Conservation (phyloP, 2,329 filamentous ascomycete genomes). For the Trichoderma cornu-damae region DNA sequence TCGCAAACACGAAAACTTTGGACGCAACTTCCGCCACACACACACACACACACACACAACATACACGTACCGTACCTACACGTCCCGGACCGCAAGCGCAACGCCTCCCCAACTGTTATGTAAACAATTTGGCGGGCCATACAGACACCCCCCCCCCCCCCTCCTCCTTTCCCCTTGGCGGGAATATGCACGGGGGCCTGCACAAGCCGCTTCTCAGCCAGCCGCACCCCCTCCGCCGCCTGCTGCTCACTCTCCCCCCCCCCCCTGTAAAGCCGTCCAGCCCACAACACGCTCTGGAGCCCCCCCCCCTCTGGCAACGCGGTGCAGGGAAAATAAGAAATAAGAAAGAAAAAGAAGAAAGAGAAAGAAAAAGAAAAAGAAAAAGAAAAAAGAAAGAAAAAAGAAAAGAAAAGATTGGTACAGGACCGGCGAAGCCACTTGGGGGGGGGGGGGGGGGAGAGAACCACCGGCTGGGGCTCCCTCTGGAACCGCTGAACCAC, state of each 20-base stretch:
- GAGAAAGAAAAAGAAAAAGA: conserved; percentile 17
- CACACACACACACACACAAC: background rate
- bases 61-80: background rate
- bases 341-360: conserved; percentile 11
- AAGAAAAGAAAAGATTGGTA: too few species aligned
- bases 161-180: background rate
- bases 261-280: conserved; percentile 18
- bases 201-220: background rate
- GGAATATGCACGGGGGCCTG: conserved; percentile 3
- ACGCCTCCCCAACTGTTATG: too few species aligned
- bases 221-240: conserved; percentile 14
- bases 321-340: conserved; percentile 20
- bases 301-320: too few species aligned
- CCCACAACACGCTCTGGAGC: conserved; percentile 15
- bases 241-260: conserved; percentile 3
- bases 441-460: too few species aligned
- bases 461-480: conserved; percentile 10
- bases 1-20: conserved; percentile 12
- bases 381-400: conserved; percentile 3
- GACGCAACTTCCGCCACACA: background rate
- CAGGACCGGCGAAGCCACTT: background rate
- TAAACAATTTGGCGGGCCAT: conserved; percentile 4
- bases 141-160: background rate
- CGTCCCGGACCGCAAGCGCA: background rate
- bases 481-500: conserved; percentile 16